Conservation (phyloP, 108 stramenopile genomes). For the Nannochloropsis oceanica region DNA sequence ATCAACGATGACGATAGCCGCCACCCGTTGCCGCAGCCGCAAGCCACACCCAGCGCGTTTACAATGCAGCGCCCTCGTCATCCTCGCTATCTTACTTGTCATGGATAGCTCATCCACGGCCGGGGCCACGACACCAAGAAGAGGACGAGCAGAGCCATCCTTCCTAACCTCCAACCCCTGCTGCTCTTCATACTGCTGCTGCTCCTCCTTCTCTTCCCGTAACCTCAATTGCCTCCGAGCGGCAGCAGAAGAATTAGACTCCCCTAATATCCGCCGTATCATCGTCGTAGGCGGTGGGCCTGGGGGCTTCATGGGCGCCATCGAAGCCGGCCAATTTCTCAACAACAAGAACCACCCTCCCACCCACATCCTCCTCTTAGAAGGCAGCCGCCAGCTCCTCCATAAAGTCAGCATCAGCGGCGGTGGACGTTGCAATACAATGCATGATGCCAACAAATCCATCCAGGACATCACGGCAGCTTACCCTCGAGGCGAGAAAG, state of each 20-base stretch:
- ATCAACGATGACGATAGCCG: no score
- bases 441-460: constrained; percentile 66
- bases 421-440: constrained; percentile 76
- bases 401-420: constrained; percentile 79
- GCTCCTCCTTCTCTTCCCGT: no score
- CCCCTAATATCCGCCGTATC: not conserved
- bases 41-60: no score
- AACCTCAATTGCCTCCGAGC: no score
- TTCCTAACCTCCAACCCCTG: no score
- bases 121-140: no score
- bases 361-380: constrained; percentile 56
- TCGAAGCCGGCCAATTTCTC: constrained; percentile 17
- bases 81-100: no score
- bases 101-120: no score
- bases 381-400: constrained; percentile 56
- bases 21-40: no score
- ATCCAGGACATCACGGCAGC: constrained; percentile 46
- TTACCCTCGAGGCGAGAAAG: constrained; percentile 70
- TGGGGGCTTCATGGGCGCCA: constrained; percentile 34
- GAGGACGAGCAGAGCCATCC: no score
- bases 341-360: not conserved
- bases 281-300: constrained; percentile 37
- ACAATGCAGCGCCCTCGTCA: no score
- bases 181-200: no score
- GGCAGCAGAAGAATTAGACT: not conserved